Base-by-base conservation (phyloP, 306 rosid species). In the Abrus pulchellus region DNA sequence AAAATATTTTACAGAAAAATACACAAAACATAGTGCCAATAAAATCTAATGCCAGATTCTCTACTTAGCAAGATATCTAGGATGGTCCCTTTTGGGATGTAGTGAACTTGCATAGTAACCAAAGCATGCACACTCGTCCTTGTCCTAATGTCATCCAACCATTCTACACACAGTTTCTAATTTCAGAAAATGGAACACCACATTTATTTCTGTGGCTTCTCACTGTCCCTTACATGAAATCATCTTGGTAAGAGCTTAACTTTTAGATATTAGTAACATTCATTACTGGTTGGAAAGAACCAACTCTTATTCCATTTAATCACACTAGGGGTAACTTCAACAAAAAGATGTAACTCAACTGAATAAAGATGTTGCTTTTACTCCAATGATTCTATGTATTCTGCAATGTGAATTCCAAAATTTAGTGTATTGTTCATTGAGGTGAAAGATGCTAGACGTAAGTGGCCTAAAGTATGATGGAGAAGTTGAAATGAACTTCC, bases 321-420 rank as follows among this genome's bases (percentile, higher is more conserved):
- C 56, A 57, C 44, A 60, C 6, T 63, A 10, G 64, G 48, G 55
- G 28, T 34, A 72, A 72, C 34, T 56, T 41, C 30, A 74, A 61
- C 59, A 57, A 59, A 41, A 66, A 68, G 73, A 74, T 13, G 77
- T 74, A 81, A 68, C 78, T 40, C 75, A 68, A 84, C 50, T 75
- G 78, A 68, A 80, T 32, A 68, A 80, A 80, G 82, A 65, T 41
- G 79, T 76, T 80, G 38, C 81, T 68, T 75, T 84, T 67, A 75
- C 38, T 40, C 65, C 71, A 62, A 75, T 44, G 82, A 43, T 80
- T 80, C 60, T 66, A 30, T 33, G 7, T 27, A 13, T 9, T 52
- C 56, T 70, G 62, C 38, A 13, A 65, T 65, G 45, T 33, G 57
- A 77, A 54, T 57, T 66, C 43, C 29, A 55, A 78, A 13, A 29